phyloP scores from a whole-genome alignment of 2,329 filamentous ascomycete genomes.

The Aaosphaeria pasadenensis region DNA sequence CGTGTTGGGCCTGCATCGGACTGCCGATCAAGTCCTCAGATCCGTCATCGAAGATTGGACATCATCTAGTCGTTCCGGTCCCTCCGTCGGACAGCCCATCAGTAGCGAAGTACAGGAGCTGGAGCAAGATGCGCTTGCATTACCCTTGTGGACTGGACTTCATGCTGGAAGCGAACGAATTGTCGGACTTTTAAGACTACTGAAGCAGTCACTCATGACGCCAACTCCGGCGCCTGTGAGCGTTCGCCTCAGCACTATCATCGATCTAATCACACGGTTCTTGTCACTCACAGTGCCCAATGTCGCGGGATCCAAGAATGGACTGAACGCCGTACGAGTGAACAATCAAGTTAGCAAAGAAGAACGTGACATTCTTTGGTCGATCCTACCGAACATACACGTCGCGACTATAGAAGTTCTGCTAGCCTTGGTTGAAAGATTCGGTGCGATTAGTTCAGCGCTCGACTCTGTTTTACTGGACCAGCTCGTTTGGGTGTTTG shows the following conservation, averaged over 20 bases:
- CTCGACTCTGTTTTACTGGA: constrained; percentile 65
- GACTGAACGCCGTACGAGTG: constrained; percentile 48
- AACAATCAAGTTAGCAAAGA: constrained; percentile 74
- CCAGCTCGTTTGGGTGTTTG: constrained; percentile 69
- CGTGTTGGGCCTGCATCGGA: constrained; percentile 64
- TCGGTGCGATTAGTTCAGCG: constrained; percentile 58
- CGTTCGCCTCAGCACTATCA: constrained; percentile 64
- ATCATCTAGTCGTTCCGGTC: constrained; percentile 22
- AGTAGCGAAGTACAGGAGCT: constrained; percentile 37
- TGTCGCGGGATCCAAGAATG: constrained; percentile 42
- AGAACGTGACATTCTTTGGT: constrained; percentile 77
- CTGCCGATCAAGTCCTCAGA: constrained; percentile 74
- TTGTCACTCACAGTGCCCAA: constrained; percentile 60
- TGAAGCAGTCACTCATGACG: constrained; percentile 62
- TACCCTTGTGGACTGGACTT: constrained; percentile 75
- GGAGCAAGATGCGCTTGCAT: constrained; percentile 42
- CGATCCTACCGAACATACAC: constrained; percentile 71
- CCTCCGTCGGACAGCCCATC: constrained; percentile 24
- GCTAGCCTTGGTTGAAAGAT: constrained; percentile 54
- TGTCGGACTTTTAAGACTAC: constrained; percentile 60
- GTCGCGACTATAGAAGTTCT: constrained; percentile 65
- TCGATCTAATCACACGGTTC: constrained; percentile 69
- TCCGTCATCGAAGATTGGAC: constrained; percentile 77
- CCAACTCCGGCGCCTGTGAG: constrained; percentile 64
- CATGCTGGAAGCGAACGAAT: constrained; percentile 69